Evolutionary conservation across 768 basidiomycete genomes (phyloP), one percentile per base, ranked within the genome.

Genomic region (Clavulina sp.): DNA sequence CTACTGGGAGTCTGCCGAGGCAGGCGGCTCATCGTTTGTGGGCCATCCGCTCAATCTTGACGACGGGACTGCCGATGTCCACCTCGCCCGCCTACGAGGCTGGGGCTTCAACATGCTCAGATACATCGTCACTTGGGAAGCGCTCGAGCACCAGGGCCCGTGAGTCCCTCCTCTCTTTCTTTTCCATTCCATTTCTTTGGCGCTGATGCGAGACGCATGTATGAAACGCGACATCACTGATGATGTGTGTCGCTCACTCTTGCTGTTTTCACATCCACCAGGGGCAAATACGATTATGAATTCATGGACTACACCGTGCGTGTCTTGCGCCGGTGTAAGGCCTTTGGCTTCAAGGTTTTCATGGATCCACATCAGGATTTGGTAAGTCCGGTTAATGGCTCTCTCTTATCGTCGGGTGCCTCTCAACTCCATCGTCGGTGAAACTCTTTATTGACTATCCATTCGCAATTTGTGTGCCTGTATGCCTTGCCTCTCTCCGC

Each of bases 361-460:
- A 78, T 99, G 69, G 91, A 96, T 60, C 89, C 93, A 4, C 93
- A 99, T 64, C 95, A 99, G 64, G 93, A 99, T 60, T 74, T 76
- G 38, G 92, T 95, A 62, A 61, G 88, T 75, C 2, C 21, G 6
- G 21, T 6, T 23, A 19, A 29, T 26, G 9, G 26, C 9, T 9
- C 13, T 46, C 43, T 13, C 13, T 26, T 26, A 28, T 24, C 13
- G 9, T 16, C 26, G 26, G 34, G 19, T 9, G 34, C 9, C 9
- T 38, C 9, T 9, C 43, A 9, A 13, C 13, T 46, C 24, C 26
- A 46, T 46, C 24, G n/a, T n/a, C n/a, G n/a, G n/a, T n/a, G n/a
- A n/a, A n/a, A n/a, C n/a, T n/a, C n/a, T n/a, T n/a, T n/a, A n/a
- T n/a, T 38, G 19, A 38, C 34, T 7, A 38, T 38, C 7, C 19